Conservation (phyloP, 2,329 filamentous ascomycete species). For the Penicillium capsulatum region DNA sequence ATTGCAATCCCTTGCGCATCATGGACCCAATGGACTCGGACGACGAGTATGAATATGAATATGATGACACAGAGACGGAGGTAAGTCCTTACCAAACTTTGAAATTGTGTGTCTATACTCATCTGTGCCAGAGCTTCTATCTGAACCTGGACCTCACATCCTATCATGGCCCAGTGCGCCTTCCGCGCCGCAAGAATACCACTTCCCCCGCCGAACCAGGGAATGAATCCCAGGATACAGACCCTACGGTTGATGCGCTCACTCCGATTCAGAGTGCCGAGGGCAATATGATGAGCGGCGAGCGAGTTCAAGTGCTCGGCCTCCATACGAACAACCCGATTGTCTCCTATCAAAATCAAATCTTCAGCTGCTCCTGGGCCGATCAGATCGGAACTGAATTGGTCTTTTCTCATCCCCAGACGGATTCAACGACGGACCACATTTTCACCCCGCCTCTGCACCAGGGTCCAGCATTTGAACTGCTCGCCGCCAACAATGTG, state of each 20-base stretch:
- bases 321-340: slow-evolving; percentile 72
- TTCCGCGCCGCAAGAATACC: slow-evolving; percentile 27
- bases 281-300: slow-evolving; percentile 19
- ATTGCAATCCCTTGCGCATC: slow-evolving; percentile 1
- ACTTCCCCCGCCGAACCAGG: neutral
- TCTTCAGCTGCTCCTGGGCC: slow-evolving; percentile 78
- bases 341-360: slow-evolving; percentile 70
- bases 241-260: slow-evolving; percentile 27
- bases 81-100: slow-evolving; percentile 28
- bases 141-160: slow-evolving; percentile 57
- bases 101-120: no score
- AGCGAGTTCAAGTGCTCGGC: slow-evolving; percentile 72
- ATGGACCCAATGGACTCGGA: slow-evolving; percentile 35
- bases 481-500: slow-evolving; percentile 66
- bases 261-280: slow-evolving; percentile 40
- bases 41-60: slow-evolving; percentile 60
- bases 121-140: slow-evolving; percentile 51
- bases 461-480: slow-evolving; percentile 54
- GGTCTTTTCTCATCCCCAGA: slow-evolving; percentile 56
- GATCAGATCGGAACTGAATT: slow-evolving; percentile 80
- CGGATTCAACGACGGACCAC: slow-evolving; percentile 24
- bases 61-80: slow-evolving; percentile 51
- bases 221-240: slow-evolving; percentile 7
- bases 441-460: slow-evolving; percentile 41
- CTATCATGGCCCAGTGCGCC: slow-evolving; percentile 37